phyloP scores from a whole-genome alignment of 495 filamentous ascomycete genomes.

The Oidiodendron maius region DNA sequence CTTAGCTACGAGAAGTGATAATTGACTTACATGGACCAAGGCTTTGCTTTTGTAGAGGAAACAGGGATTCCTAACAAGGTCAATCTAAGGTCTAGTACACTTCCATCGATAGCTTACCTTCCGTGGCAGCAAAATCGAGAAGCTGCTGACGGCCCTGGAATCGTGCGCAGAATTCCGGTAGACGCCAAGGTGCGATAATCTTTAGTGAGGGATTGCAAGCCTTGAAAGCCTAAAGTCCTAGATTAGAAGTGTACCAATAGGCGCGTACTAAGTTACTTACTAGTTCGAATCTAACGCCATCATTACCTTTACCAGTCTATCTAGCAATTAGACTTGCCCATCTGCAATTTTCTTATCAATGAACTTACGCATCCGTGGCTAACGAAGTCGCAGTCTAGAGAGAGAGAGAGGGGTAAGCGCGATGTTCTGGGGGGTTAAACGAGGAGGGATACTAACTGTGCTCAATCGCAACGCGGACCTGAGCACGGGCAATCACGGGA shows the following conservation, averaged over 20 bases:
- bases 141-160: constrained; percentile 84
- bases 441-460: background rate
- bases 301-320: constrained; percentile 59
- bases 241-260: background rate
- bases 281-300: constrained; percentile 85
- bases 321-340: constrained; percentile 67
- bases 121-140: constrained; percentile 75
- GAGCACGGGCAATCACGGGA: background rate
- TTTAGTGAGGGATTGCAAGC: constrained; percentile 72
- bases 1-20: background rate
- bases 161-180: constrained; percentile 74
- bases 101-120: constrained; percentile 37
- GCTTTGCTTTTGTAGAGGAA: constrained; percentile 73
- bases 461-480: background rate
- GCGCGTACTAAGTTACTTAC: background rate
- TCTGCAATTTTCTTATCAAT: background rate
- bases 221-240: constrained; percentile 43
- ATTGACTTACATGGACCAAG: background rate
- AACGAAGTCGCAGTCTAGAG: background rate
- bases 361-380: background rate
- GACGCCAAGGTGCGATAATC: constrained; percentile 85
- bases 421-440: background rate
- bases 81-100: background rate
- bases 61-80: constrained; percentile 52
- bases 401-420: background rate